Evolutionary conservation across 371 early-diverging fungal genomes (phyloP).

Genomic region (Coemansia sp.): DNA sequence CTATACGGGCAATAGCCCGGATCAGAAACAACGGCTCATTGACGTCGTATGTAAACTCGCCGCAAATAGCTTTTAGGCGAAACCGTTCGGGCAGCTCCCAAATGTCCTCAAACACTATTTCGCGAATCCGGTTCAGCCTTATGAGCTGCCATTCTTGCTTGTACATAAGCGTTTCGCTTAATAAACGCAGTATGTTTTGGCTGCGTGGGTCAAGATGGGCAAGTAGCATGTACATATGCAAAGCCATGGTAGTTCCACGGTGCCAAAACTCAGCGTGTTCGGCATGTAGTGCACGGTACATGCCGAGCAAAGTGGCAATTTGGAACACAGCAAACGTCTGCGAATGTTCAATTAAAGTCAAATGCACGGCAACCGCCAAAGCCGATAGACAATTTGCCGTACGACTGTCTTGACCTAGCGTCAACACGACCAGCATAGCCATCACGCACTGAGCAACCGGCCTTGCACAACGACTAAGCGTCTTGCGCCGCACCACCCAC

Average conservation of each 20-base stretch:
- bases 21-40: conserved; percentile 27
- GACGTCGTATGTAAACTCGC: conserved; percentile 22
- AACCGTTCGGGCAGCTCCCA: conserved; percentile 17
- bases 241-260: background rate
- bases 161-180: conserved; percentile 10
- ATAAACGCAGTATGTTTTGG: background rate
- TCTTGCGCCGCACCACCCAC: background rate
- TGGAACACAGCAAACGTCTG: conserved; percentile 6
- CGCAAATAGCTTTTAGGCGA: background rate
- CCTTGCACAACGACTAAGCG: background rate
- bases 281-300: conserved; percentile 12
- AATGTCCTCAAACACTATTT: conserved; percentile 14
- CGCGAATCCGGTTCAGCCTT: conserved; percentile 2
- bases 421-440: background rate
- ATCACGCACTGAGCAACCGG: background rate
- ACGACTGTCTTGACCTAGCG: background rate
- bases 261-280: background rate
- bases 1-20: conserved; percentile 27
- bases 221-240: conserved; percentile 12
- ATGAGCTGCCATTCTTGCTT: conserved; percentile 22
- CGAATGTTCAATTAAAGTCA: background rate
- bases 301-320: conserved; percentile 6
- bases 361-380: background rate
- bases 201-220: conserved; percentile 16
- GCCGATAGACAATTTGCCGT: background rate